A percentile compares a stretch with the other conserved stretches of the same genome.
Conservation (phyloP, 1,139 yeast species). For the Arxiozyma heterogenica region DNA sequence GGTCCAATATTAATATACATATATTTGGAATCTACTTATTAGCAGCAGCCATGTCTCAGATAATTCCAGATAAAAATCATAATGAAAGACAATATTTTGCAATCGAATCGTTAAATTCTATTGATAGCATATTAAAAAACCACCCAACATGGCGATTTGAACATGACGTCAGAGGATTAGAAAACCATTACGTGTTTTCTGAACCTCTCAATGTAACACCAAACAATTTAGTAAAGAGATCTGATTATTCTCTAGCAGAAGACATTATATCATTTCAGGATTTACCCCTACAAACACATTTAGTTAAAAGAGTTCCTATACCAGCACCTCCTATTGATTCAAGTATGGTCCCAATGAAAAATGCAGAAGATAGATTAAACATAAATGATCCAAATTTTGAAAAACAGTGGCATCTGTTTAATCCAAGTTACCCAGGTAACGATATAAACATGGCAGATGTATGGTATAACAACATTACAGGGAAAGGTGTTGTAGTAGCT, state of each 20-base stretch:
- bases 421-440: constrained; percentile 61
- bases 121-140: constrained; percentile 31
- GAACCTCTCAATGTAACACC: constrained; percentile 5
- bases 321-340: constrained; percentile 36
- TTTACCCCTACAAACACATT: constrained; percentile 40
- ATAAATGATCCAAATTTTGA: constrained; percentile 75
- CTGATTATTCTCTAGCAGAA: constrained; percentile 13
- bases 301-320: constrained; percentile 38
- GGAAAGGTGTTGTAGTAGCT: constrained; percentile 74
- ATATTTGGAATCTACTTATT: background rate
- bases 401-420: constrained; percentile 86
- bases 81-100: constrained; percentile 41
- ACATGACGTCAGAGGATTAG: constrained; percentile 50
- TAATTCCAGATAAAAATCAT: constrained; percentile 33
- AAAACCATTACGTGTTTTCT: constrained; percentile 56
- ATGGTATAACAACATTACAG: constrained; percentile 78
- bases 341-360: constrained; percentile 36
- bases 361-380: constrained; percentile 44
- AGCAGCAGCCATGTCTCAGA: constrained; percentile 6
- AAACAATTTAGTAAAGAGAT: constrained; percentile 10
- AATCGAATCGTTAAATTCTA: constrained; percentile 37
- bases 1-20: background rate
- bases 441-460: constrained; percentile 83
- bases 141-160: constrained; percentile 44
- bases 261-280: constrained; percentile 41